phyloP scores from a whole-genome alignment of 495 filamentous ascomycete species.

The Achaetomiella virescens region DNA sequence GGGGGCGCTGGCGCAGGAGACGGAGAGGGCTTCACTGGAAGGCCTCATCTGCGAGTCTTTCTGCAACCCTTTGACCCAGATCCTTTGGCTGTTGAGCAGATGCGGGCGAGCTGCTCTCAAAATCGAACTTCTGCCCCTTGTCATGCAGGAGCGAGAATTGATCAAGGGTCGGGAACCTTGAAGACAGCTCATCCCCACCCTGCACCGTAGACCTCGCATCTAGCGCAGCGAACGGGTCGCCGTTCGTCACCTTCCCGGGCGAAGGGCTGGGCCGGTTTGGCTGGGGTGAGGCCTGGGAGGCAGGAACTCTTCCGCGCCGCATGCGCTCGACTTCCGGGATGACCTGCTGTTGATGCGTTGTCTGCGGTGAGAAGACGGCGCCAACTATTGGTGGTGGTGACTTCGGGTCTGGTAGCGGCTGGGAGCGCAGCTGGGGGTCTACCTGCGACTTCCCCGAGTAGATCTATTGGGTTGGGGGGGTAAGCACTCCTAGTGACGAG shows the following conservation, averaged over 20 bases:
- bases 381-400: slow-evolving; percentile 52
- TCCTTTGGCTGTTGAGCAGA: slow-evolving; percentile 49
- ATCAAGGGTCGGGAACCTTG: slow-evolving; percentile 83
- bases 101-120: slow-evolving; percentile 52
- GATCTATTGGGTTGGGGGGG: slow-evolving; percentile 60
- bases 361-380: slow-evolving; percentile 64
- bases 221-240: slow-evolving; percentile 84
- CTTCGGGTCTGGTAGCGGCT: slow-evolving; percentile 25
- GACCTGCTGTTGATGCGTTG: slow-evolving; percentile 58
- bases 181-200: slow-evolving; percentile 69
- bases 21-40: slow-evolving; percentile 26
- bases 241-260: slow-evolving; percentile 61
- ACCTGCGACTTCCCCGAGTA: slow-evolving; percentile 61
- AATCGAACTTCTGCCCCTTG: slow-evolving; percentile 81
- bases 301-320: slow-evolving; percentile 78
- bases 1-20: slow-evolving; percentile 15
- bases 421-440: slow-evolving; percentile 26
- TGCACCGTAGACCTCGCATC: slow-evolving; percentile 56
- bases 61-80: slow-evolving; percentile 68
- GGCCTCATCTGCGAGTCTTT: slow-evolving; percentile 84
- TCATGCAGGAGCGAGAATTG: slow-evolving; percentile 90
- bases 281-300: slow-evolving; percentile 37
- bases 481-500: slow-evolving; percentile 17
- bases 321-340: slow-evolving; percentile 93
- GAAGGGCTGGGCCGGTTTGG: slow-evolving; percentile 63